Evolutionary conservation across 352 stramenopile species (phyloP).

Genomic region (Aphanomyces astaci): DNA sequence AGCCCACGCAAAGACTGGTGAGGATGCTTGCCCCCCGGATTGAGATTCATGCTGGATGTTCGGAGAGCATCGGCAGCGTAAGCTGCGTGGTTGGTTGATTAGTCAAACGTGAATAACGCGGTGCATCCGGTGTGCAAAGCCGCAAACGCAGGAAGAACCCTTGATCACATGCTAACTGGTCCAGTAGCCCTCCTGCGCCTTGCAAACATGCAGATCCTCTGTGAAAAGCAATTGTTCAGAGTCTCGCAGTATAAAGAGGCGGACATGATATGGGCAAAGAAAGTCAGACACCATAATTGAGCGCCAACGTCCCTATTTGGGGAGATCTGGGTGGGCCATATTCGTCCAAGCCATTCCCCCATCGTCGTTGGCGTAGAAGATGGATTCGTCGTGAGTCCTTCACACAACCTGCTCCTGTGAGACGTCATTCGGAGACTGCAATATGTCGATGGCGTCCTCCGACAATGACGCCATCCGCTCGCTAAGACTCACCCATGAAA

Average conservation of each 20-base stretch:
- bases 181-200: constrained; percentile 4
- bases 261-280: not conserved
- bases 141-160: not conserved
- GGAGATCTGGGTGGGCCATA: too few species aligned
- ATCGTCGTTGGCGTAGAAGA: too few species aligned
- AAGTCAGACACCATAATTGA: too few species aligned
- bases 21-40: not conserved
- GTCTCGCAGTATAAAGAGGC: not conserved
- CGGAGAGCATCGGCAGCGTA: not conserved
- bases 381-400: too few species aligned
- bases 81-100: too few species aligned
- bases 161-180: not conserved
- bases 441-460: not conserved
- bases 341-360: too few species aligned
- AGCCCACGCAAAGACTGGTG: not conserved
- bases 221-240: not conserved
- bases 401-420: not conserved
- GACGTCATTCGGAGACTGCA: not conserved
- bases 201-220: not conserved
- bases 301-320: too few species aligned
- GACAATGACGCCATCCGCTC: not conserved
- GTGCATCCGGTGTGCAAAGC: too few species aligned
- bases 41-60: not conserved
- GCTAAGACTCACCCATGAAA: not conserved
- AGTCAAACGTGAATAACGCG: too few species aligned